Evolutionary conservation across 2,329 filamentous ascomycete species (phyloP).

Genomic region (Bipolaris gigantea): DNA sequence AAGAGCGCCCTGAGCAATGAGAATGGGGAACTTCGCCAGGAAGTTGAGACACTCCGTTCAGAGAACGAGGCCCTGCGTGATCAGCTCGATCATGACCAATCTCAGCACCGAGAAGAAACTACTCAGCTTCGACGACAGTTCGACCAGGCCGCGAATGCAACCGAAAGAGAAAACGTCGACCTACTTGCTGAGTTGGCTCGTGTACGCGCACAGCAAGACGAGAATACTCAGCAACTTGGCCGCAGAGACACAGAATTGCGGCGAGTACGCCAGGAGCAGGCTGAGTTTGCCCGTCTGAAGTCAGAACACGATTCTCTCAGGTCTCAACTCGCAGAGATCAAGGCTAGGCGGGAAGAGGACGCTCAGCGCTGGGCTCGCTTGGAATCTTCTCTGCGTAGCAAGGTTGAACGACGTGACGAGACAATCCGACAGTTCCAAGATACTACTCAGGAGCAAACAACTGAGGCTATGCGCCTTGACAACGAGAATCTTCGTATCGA

Average conservation of each 20-base stretch:
- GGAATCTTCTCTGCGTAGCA: conserved; percentile 37
- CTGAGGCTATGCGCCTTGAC: conserved; percentile 45
- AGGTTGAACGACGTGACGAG: conserved; percentile 43
- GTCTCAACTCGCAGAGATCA: conserved; percentile 74
- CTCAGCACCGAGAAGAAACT: conserved; percentile 41
- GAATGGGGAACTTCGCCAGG: conserved; percentile 43
- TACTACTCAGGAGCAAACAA: conserved; percentile 41
- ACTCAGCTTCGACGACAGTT: conserved; percentile 39
- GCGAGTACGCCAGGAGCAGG: conserved; percentile 42
- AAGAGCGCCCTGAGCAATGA: conserved; percentile 45
- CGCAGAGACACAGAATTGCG: conserved; percentile 41
- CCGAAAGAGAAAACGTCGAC: conserved; percentile 40
- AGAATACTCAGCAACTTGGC: conserved; percentile 40
- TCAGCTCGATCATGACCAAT: conserved; percentile 38
- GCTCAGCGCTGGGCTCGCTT: conserved; percentile 36
- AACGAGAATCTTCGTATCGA: conserved; percentile 47
- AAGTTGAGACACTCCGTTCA: conserved; percentile 39
- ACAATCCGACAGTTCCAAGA: conserved; percentile 45
- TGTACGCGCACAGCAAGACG: conserved; percentile 40
- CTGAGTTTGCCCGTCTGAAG: conserved; percentile 59
- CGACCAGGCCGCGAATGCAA: conserved; percentile 37
- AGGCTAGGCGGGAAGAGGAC: conserved; percentile 66
- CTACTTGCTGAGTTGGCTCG: conserved; percentile 39
- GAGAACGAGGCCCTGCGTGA: conserved; percentile 41
- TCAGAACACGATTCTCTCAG: conserved; percentile 70